Evolutionary conservation across 2,329 filamentous ascomycete species (phyloP), one percentile per base, ranked within the genome.

Genomic region (Calonectria henricotiae): DNA sequence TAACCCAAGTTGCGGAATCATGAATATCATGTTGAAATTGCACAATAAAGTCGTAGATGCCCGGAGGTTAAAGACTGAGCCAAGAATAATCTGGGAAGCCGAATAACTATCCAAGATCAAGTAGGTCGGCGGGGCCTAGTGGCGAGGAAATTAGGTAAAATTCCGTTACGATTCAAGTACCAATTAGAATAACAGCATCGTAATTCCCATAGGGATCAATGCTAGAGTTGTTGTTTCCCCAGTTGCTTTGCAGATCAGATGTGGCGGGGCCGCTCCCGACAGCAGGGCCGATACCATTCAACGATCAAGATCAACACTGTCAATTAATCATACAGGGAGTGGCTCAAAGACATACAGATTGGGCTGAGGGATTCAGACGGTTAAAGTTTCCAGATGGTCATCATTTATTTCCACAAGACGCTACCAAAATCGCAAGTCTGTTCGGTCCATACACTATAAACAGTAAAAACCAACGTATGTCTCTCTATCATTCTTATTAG

Each of bases 191-290:
- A 54, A 23, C 35, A 3, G 9, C 3, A n/a, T 23, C 30, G 4
- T 39, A 2, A 23, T 58, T 25, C 4, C 12, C 20, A 17, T 55
- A 39, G 13, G 39, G 1, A 39, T 39, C 23, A 4, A 13, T 8
- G 5, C 32, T 23, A 15, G 51, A 17, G 13, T 20, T 20, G 20
- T 2, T 35, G 11, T 9, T 23, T 37, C 12, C 51, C 43, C 11
- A 37, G 11, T 23, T 55, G 12, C 23, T 39, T 37, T 39, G 35
- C 30, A 58, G 20, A 37, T 39, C 35, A 39, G 47, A 9, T 8
- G 15, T 25, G 35, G 51, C 35, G 51, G 51, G 51, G 51, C 51
- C 51, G 51, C 32, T 25, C 51, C 46, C 51, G 51, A 20, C 20
- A n/a, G 51, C 51, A 32, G 51, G 51, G 51, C 51, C 51, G 51